A percentile compares a stretch with the other conserved stretches of the same genome.
These are phyloP conservation scores for Mycosarcoma maydis DNA, from an alignment of 1,284 basidiomycete genomes.

Conservation along the genomic window DNA sequence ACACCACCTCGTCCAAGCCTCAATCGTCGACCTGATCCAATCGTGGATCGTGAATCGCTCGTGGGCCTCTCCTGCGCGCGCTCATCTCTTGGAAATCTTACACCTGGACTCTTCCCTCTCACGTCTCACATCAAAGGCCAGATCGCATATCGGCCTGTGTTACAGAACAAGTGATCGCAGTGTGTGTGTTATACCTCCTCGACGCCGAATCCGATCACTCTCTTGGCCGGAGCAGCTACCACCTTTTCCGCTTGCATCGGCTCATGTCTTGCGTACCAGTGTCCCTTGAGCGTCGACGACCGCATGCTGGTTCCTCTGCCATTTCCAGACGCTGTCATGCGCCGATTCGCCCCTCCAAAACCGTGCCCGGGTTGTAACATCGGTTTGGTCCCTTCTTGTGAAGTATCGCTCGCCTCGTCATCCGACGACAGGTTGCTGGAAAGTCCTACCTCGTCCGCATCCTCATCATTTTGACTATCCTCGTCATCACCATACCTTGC, in stretches of 20 bases:
- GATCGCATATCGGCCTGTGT: too few species aligned
- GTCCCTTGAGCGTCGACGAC: slow-evolving; percentile 36
- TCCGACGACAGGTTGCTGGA: slow-evolving; percentile 42
- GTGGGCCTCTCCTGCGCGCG: too few species aligned
- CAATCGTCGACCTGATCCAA: slow-evolving; percentile 1
- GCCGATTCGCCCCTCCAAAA: not conserved
- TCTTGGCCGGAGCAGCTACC: slow-evolving; percentile 19
- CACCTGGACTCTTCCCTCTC: too few species aligned
- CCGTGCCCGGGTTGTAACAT: slow-evolving; percentile 15
- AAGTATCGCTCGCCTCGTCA: slow-evolving; percentile 43
- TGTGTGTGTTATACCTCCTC: slow-evolving; percentile 15
- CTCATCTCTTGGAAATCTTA: too few species aligned
- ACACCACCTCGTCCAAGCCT: slow-evolving; percentile 2
- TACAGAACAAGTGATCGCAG: too few species aligned
- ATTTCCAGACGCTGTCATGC: not conserved
- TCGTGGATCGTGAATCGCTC: too few species aligned
- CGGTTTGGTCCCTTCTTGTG: slow-evolving; percentile 23
- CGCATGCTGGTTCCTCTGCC: slow-evolving; percentile 21
- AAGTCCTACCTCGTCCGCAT: slow-evolving; percentile 26
- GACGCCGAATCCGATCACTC: slow-evolving; percentile 35
- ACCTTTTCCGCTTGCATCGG: slow-evolving; percentile 21
- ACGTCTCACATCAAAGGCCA: too few species aligned
- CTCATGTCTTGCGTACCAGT: slow-evolving; percentile 21
- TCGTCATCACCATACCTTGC: slow-evolving; percentile 1
- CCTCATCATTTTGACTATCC: slow-evolving; percentile 14